phyloP scores from a whole-genome alignment of 768 basidiomycete species.

The Phaeolepiota aurea region DNA sequence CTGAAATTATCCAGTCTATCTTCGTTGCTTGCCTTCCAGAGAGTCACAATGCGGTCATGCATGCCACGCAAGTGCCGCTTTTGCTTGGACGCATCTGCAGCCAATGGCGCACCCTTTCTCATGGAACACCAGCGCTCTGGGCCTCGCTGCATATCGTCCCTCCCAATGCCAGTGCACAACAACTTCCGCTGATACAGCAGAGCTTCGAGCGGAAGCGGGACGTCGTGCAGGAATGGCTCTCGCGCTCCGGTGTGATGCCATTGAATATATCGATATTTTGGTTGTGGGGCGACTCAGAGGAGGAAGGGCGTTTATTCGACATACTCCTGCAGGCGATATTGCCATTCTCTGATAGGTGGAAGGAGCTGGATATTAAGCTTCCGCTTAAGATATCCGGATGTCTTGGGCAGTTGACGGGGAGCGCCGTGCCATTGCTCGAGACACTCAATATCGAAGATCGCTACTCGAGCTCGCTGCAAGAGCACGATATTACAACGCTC shows the following conservation, averaged over 20 bases:
- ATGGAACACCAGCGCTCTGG: conserved; percentile 18
- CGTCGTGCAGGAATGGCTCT: conserved; percentile 16
- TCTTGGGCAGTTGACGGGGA: conserved; percentile 12
- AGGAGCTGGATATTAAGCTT: conserved; percentile 15
- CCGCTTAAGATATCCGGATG: conserved; percentile 19
- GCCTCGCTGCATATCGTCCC: conserved; percentile 17
- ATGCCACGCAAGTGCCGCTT: conserved; percentile 16
- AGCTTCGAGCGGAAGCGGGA: conserved; percentile 16
- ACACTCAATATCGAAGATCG: conserved; percentile 13
- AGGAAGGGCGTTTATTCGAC: conserved; percentile 13
- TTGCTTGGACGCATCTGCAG: conserved; percentile 19
- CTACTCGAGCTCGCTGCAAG: conserved; percentile 12
- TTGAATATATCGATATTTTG: conserved; percentile 18
- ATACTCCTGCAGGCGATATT: conserved; percentile 14
- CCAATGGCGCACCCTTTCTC: conserved; percentile 16
- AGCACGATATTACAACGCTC: conserved; percentile 6
- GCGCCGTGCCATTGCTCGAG: conserved; percentile 16
- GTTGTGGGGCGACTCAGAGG: conserved; percentile 17
- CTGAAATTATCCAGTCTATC: conserved; percentile 16
- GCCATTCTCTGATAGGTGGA: conserved; percentile 15
- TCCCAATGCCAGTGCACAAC: conserved; percentile 11
- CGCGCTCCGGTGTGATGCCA: conserved; percentile 15
- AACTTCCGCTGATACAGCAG: neutral
- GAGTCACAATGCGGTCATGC: conserved; percentile 19
- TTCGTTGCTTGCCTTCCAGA: conserved; percentile 16